phyloP scores from a whole-genome alignment of 495 filamentous ascomycete species.

The Penicillium paradoxum region DNA sequence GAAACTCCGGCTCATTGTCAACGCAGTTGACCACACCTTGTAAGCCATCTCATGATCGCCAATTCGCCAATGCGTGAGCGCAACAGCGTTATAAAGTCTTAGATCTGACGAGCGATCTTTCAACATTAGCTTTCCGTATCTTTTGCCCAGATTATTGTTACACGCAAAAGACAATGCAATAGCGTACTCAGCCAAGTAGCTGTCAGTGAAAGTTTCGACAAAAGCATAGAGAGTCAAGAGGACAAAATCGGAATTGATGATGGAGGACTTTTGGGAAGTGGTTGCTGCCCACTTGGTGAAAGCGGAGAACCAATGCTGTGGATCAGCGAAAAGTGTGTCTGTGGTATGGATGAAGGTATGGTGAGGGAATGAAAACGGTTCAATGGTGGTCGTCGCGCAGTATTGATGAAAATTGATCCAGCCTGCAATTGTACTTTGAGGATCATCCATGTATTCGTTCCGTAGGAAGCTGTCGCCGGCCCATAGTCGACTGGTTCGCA shows the following conservation, averaged over 20 bases:
- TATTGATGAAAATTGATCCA: constrained; percentile 19
- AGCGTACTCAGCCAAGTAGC: constrained; percentile 62
- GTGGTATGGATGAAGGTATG: constrained; percentile 32
- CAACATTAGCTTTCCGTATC: constrained; percentile 66
- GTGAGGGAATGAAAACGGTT: constrained; percentile 23
- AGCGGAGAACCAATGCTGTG: constrained; percentile 39
- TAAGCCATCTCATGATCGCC: constrained; percentile 50
- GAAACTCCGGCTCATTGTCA: constrained; percentile 50
- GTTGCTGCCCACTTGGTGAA: constrained; percentile 30
- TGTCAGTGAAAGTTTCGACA: constrained; percentile 35
- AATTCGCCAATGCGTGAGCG: constrained; percentile 61
- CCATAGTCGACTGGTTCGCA: constrained; percentile 30
- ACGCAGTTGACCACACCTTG: constrained; percentile 61
- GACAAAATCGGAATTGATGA: constrained; percentile 44
- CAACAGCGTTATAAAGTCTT: constrained; percentile 72
- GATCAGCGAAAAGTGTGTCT: constrained; percentile 38
- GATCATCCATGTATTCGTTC: constrained; percentile 36
- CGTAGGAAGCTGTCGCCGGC: constrained; percentile 41
- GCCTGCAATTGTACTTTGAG: constrained; percentile 18
- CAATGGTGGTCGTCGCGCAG: constrained; percentile 12
- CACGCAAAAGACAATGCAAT: constrained; percentile 64
- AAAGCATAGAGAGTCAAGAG: constrained; percentile 53
- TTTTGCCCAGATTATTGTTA: constrained; percentile 53
- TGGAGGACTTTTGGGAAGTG: constrained; percentile 9
- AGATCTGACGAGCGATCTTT: constrained; percentile 62